These are phyloP conservation scores for Mitragyna speciosa DNA, from an alignment of 257 asterid species.

Conservation along the genomic window DNA sequence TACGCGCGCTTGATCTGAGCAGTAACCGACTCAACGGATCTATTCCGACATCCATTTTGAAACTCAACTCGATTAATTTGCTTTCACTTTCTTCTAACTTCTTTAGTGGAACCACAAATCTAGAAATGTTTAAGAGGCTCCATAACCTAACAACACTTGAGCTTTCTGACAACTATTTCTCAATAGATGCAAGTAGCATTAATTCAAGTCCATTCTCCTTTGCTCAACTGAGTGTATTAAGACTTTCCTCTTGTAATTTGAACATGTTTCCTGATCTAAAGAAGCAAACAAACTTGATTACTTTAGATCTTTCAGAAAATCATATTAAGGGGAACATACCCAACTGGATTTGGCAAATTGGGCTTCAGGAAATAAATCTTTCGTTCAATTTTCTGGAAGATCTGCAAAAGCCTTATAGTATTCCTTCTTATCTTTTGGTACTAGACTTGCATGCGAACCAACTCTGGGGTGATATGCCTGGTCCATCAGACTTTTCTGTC, in stretches of 20 bases:
- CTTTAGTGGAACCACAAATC: slow-evolving; percentile 26
- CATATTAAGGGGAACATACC: slow-evolving; percentile 36
- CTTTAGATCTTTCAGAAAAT: slow-evolving; percentile 40
- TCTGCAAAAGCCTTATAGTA: slow-evolving; percentile 25
- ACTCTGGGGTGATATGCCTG: slow-evolving; percentile 31
- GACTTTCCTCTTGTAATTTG: slow-evolving; percentile 34
- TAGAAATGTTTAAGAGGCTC: slow-evolving; percentile 17
- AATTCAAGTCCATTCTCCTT: slow-evolving; percentile 5
- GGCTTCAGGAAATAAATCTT: slow-evolving; percentile 17
- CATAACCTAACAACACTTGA: slow-evolving; percentile 18
- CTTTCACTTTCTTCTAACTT: slow-evolving; percentile 29
- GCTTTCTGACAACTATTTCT: slow-evolving; percentile 34
- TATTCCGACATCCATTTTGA: slow-evolving; percentile 23
- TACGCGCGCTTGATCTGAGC: slow-evolving; percentile 22
- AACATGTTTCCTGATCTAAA: slow-evolving; percentile 29
- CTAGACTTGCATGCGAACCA: slow-evolving; percentile 37
- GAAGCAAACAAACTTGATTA: slow-evolving; percentile 6
- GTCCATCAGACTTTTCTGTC: slow-evolving; percentile 8
- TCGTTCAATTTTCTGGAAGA: slow-evolving; percentile 31
- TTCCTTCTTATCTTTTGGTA: neutral
- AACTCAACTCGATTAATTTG: slow-evolving; percentile 10
- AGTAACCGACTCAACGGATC: slow-evolving; percentile 19
- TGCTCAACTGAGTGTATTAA: slow-evolving; percentile 5
- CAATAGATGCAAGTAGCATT: slow-evolving; percentile 7
- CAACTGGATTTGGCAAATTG: slow-evolving; percentile 39